Evolutionary conservation across 805 yeast species (phyloP).

Genomic region (Schizosaccharomyces japonicus): DNA sequence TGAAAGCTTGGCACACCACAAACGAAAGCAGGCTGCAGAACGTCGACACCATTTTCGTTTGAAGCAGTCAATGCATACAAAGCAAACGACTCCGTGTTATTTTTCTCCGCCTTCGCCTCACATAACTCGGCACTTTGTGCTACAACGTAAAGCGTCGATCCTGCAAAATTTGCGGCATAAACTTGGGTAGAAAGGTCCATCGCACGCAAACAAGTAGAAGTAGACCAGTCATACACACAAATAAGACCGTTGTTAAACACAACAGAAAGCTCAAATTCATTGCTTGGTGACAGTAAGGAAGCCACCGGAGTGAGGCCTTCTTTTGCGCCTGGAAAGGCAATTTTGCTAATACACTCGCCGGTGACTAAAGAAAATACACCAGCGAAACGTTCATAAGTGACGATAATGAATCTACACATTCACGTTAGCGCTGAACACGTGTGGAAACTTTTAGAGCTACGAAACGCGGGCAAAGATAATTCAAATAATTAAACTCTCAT

Average conservation of each 20-base stretch:
- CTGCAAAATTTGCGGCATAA: background rate
- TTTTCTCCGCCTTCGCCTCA: background rate
- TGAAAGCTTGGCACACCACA: background rate
- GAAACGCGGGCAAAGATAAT: too few species aligned
- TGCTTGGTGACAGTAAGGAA: background rate
- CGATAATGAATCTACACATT: background rate
- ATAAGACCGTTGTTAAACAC: background rate
- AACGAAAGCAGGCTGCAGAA: background rate
- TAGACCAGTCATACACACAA: slow-evolving; percentile 4
- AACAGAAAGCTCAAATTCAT: background rate
- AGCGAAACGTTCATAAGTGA: slow-evolving; percentile 1
- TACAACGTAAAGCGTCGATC: background rate
- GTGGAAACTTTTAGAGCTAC: too few species aligned
- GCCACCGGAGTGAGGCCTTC: background rate
- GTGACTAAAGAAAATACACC: background rate
- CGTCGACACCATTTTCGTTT: background rate
- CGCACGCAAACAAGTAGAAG: background rate
- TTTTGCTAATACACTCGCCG: background rate
- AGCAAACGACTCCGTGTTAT: background rate
- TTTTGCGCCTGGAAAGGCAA: background rate
- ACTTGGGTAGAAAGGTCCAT: background rate
- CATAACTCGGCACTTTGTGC: background rate
- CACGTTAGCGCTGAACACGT: too few species aligned
- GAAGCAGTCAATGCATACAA: background rate
- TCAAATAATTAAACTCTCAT: too few species aligned